A percentile compares a stretch with the other conserved stretches of the same genome.
phyloP scores from a whole-genome alignment of 441 rosid genomes.

The Oxalis stricta region DNA sequence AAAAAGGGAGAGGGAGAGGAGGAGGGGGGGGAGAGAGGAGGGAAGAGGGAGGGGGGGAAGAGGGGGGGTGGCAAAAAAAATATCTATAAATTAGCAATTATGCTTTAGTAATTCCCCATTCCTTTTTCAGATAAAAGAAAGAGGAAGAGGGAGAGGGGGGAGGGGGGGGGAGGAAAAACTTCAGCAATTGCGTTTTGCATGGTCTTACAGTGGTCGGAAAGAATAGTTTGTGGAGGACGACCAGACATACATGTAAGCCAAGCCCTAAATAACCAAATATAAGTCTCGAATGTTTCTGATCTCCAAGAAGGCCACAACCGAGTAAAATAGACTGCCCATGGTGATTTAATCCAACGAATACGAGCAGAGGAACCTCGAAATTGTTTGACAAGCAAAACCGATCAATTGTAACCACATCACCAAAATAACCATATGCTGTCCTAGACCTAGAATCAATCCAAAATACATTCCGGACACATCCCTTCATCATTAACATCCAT shows the following conservation, averaged over 20 bases:
- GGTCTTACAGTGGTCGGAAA: slow-evolving; percentile 49
- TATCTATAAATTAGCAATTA: no score
- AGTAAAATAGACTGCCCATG: slow-evolving; percentile 52
- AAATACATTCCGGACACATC: slow-evolving; percentile 50
- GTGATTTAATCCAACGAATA: slow-evolving; percentile 69
- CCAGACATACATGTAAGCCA: slow-evolving; percentile 83
- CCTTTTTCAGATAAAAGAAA: no score
- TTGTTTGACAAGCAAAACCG: slow-evolving; percentile 42
- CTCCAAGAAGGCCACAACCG: slow-evolving; percentile 60
- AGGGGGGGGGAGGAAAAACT: slow-evolving; percentile 84
- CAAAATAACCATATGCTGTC: slow-evolving; percentile 60
- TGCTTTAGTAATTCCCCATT: no score
- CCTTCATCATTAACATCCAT: slow-evolving; percentile 77
- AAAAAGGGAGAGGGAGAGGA: no score
- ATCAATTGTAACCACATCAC: slow-evolving; percentile 58
- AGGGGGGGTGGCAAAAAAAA: no score
- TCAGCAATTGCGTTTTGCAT: slow-evolving; percentile 60
- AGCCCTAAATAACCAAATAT: slow-evolving; percentile 71
- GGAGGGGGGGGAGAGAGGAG: no score
- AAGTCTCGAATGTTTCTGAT: slow-evolving; percentile 51
- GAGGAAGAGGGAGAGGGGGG: slow-evolving; percentile 63
- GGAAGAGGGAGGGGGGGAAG: no score
- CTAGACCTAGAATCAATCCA: slow-evolving; percentile 74
- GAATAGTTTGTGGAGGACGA: slow-evolving; percentile 70
- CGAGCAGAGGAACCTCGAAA: slow-evolving; percentile 48